Conservation (phyloP, 2,329 filamentous ascomycete genomes). For the Acephala macrosclerotiorum region DNA sequence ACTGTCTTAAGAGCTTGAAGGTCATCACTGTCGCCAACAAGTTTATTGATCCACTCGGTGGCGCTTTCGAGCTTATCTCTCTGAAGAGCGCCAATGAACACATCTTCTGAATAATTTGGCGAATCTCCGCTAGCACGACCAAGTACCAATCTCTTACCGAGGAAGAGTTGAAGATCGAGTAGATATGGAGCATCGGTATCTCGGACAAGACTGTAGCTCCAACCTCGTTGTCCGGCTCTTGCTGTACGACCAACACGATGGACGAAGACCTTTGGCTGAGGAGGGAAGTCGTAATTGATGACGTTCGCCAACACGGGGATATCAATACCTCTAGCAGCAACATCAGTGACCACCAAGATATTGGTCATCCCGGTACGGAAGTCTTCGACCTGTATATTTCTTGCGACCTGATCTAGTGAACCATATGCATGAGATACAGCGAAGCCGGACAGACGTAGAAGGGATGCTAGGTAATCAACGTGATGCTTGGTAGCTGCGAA, state of each 20-base stretch:
- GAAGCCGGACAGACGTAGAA: constrained; percentile 85
- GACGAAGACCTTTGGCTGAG: constrained; percentile 95
- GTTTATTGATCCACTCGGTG: constrained; percentile 84
- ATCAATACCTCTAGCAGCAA: constrained; percentile 96
- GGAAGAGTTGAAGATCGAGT: constrained; percentile 91
- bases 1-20: constrained; percentile 75
- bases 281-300: constrained; percentile 98
- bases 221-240: constrained; percentile 88
- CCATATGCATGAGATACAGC: constrained; percentile 95
- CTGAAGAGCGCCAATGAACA: constrained; percentile 80
- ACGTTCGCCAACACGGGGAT: constrained; percentile 96
- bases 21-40: constrained; percentile 78
- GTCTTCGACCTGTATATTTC: constrained; percentile 89
- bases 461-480: constrained; percentile 86
- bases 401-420: constrained; percentile 90
- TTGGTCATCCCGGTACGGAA: constrained; percentile 87
- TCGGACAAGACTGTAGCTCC: constrained; percentile 92
- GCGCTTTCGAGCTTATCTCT: constrained; percentile 77
- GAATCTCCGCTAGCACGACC: constrained; percentile 68
- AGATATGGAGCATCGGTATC: constrained; percentile 91
- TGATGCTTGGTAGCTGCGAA: constrained; percentile 97
- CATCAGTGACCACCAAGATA: constrained; percentile 94
- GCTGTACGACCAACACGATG: constrained; percentile 96
- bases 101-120: constrained; percentile 79
- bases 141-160: constrained; percentile 82